Conservation (phyloP, 2,329 filamentous ascomycete species). For the Penicillium sclerotiorum region DNA sequence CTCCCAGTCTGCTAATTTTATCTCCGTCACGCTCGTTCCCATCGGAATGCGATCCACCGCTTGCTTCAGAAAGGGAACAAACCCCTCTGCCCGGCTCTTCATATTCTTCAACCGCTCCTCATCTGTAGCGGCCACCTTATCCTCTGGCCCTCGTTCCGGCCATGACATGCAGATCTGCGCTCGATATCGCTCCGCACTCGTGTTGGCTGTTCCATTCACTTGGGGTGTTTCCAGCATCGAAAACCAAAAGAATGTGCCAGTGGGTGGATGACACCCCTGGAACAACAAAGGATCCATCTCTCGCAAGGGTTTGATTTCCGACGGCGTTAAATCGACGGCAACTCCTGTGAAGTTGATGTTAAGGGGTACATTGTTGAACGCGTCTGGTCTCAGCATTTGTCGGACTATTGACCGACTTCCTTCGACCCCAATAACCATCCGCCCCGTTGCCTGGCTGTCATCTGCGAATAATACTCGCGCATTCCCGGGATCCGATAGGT, state of each 20-base stretch:
- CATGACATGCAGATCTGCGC: slow-evolving; percentile 54
- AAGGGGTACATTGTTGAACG: slow-evolving; percentile 22
- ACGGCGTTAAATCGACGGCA: slow-evolving; percentile 48
- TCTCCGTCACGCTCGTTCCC: slow-evolving; percentile 29
- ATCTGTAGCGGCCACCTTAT: slow-evolving; percentile 39
- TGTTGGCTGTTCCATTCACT: slow-evolving; percentile 39
- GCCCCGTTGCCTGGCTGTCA: slow-evolving; percentile 13
- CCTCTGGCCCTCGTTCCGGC: slow-evolving; percentile 37
- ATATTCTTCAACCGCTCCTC: slow-evolving; percentile 42
- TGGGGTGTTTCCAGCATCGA: slow-evolving; percentile 47
- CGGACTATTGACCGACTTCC: slow-evolving; percentile 27
- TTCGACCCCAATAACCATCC: slow-evolving; percentile 23
- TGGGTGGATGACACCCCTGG: slow-evolving; percentile 28
- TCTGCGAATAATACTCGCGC: slow-evolving; percentile 15
- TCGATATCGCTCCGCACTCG: slow-evolving; percentile 39
- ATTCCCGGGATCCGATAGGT: neutral
- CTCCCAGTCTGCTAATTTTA: slow-evolving; percentile 34
- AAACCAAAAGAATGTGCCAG: slow-evolving; percentile 31
- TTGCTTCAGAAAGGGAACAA: slow-evolving; percentile 25
- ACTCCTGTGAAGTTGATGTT: slow-evolving; percentile 28
- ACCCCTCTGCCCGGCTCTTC: slow-evolving; percentile 35
- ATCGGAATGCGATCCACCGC: slow-evolving; percentile 28
- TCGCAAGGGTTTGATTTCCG: slow-evolving; percentile 59
- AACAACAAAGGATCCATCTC: slow-evolving; percentile 51
- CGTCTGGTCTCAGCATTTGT: slow-evolving; percentile 25